phyloP scores from a whole-genome alignment of 192 early-diverging fungal genomes.

The Backusella luteola region DNA sequence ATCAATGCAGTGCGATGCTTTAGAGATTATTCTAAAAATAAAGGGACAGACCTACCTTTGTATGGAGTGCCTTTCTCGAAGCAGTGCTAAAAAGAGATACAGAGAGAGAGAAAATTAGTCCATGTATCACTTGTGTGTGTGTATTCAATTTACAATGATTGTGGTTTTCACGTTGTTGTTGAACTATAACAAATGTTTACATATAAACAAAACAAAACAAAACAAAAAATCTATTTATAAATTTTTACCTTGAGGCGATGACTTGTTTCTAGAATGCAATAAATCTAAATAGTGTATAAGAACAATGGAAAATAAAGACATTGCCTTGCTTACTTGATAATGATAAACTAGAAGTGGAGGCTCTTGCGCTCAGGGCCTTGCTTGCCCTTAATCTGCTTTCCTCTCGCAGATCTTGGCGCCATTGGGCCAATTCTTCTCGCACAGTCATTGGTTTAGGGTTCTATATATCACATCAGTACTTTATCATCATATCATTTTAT shows the following conservation, averaged over 20 bases:
- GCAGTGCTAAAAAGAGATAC: neutral
- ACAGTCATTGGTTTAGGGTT: conserved; percentile 3
- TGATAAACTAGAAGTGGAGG: neutral
- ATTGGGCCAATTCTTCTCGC: conserved; percentile 3
- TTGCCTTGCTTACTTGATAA: neutral
- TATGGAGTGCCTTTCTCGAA: neutral
- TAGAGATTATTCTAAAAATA: neutral
- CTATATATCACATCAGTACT: neutral
- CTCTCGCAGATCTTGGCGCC: conserved; percentile 6
- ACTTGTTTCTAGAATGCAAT: neutral
- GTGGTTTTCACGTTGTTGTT: neutral
- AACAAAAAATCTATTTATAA: neutral
- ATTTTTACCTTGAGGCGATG: neutral
- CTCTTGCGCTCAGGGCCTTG: neutral
- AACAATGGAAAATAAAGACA: neutral
- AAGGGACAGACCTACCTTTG: neutral
- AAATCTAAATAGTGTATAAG: neutral
- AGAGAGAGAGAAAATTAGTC: neutral
- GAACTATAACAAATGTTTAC: neutral
- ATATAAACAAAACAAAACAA: neutral
- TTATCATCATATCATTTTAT: neutral
- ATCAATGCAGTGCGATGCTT: neutral
- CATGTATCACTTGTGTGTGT: neutral
- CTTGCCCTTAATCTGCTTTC: neutral
- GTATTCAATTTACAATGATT: neutral